These are phyloP conservation scores for Ogataea sp. DNA, from an alignment of 805 yeast species.

Conservation along the genomic window DNA sequence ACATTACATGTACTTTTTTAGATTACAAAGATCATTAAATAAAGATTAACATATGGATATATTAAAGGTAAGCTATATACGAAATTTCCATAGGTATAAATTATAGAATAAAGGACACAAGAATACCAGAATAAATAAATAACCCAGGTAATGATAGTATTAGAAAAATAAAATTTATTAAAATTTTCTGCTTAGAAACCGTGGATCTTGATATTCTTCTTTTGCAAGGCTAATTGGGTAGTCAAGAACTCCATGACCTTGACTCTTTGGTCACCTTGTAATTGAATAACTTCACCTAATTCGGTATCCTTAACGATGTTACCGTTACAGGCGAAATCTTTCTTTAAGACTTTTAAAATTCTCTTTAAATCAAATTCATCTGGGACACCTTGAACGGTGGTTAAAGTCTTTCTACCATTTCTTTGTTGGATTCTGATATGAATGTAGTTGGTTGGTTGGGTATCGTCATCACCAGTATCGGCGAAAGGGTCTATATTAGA, in stretches of 20 bases:
- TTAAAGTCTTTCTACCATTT: conserved; percentile 97
- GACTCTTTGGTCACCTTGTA: conserved; percentile 98
- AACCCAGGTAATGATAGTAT: no score
- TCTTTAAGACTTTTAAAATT: conserved; percentile 87
- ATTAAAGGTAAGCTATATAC: no score
- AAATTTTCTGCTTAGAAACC: conserved; percentile 89
- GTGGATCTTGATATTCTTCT: conserved; percentile 96
- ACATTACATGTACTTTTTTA: no score
- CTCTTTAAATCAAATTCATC: conserved; percentile 91
- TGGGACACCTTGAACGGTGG: conserved; percentile 97
- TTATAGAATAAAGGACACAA: background rate
- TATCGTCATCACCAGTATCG: conserved; percentile 99
- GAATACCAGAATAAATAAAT: background rate
- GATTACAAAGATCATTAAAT: no score
- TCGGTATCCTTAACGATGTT: conserved; percentile 95
- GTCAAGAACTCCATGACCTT: conserved; percentile 91
- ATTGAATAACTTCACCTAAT: conserved; percentile 92
- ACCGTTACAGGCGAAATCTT: conserved; percentile 98
- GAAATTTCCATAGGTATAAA: no score
- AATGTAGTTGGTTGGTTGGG: conserved; percentile 90
- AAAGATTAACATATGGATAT: no score
- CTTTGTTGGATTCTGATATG: conserved; percentile 99
- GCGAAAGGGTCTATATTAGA: conserved; percentile 79
- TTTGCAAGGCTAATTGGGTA: conserved; percentile 78
- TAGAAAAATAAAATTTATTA: no score